Percentiles rank a stretch among this genome's conserved stretches.
Conservation (phyloP, 2,329 filamentous ascomycete genomes). For the Amylocarpus encephaloides region DNA sequence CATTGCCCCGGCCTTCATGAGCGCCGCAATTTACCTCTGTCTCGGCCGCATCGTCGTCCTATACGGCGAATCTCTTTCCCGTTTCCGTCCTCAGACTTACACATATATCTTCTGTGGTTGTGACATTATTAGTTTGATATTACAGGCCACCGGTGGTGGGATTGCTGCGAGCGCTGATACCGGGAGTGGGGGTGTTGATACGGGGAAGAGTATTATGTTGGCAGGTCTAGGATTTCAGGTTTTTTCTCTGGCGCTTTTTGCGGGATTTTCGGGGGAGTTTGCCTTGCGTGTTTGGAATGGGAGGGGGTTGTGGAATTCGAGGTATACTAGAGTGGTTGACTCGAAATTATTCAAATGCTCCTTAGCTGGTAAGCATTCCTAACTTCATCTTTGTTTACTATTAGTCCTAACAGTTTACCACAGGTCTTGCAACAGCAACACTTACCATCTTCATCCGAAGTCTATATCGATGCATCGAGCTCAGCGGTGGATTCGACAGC, state of each 20-base stretch:
- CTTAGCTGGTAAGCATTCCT: not conserved
- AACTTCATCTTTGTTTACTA: not conserved
- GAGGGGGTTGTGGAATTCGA: not conserved
- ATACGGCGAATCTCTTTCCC: constrained; percentile 44
- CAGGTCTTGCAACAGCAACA: constrained; percentile 41
- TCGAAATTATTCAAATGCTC: not conserved
- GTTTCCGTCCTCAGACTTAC: constrained; percentile 43
- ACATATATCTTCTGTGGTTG: constrained; percentile 42
- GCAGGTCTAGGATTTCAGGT: constrained; percentile 37
- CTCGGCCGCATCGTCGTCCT: constrained; percentile 48
- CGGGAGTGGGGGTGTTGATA: constrained; percentile 14
- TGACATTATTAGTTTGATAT: constrained; percentile 51
- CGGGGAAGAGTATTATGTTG: constrained; percentile 34
- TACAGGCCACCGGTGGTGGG: constrained; percentile 53
- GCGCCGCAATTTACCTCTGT: constrained; percentile 48
- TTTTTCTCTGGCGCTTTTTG: constrained; percentile 30
- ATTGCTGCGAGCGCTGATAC: constrained; percentile 43
- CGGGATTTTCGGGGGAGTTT: constrained; percentile 14
- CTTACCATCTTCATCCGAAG: constrained; percentile 51
- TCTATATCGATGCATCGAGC: constrained; percentile 51
- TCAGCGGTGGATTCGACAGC: constrained; percentile 48
- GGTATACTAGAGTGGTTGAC: not conserved
- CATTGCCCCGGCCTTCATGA: constrained; percentile 41
- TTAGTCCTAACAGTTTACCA: not conserved
- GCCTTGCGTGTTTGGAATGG: constrained; percentile 8